These are phyloP conservation scores for Geranium incanum DNA, from an alignment of 441 rosid species.

Conservation along the genomic window DNA sequence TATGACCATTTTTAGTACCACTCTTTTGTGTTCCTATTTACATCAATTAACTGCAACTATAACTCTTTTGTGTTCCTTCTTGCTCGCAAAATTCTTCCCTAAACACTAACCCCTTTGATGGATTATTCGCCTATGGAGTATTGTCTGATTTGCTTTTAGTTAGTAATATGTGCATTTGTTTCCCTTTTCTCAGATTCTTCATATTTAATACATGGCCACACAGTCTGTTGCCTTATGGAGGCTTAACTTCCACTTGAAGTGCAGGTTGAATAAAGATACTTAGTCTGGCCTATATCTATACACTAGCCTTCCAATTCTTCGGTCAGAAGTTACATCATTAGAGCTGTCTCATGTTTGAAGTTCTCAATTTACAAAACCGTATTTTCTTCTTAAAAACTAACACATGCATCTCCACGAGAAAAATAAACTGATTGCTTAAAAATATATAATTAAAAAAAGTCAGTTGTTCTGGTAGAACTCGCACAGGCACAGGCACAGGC, in stretches of 20 bases:
- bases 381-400: neutral
- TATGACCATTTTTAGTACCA: neutral
- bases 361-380: neutral
- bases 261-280: neutral
- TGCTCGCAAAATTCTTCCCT: neutral
- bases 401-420: neutral
- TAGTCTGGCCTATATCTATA: neutral
- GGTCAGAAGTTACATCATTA: neutral
- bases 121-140: neutral
- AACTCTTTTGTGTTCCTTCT: neutral
- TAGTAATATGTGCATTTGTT: neutral
- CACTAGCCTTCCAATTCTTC: neutral
- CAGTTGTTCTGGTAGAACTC: neutral
- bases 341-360: neutral
- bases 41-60: neutral
- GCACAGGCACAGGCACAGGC: neutral
- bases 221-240: neutral
- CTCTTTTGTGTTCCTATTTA: neutral
- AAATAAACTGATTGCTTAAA: neutral
- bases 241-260: neutral
- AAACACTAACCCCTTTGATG: neutral
- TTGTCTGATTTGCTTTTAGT: neutral
- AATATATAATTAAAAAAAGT: neutral
- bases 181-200: neutral
- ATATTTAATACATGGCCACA: neutral